Percentiles rank a stretch among this genome's conserved stretches.
Evolutionary conservation across 177 flowering plant species (phyloP).

Genomic region (Tripterygium wilfordii): DNA sequence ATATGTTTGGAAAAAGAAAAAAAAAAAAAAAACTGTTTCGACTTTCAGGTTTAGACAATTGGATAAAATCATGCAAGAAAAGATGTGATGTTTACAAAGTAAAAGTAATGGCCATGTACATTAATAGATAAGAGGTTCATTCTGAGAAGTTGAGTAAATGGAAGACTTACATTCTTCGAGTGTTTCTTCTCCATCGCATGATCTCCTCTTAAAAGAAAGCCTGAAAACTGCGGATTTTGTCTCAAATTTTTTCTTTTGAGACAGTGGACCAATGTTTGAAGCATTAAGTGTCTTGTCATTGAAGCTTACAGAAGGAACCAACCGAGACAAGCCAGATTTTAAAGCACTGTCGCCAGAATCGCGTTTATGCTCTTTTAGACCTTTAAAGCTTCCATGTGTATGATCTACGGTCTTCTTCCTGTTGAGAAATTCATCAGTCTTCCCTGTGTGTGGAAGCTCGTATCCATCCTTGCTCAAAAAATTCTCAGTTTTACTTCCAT

Average conservation of each 20-base stretch:
- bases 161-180: constrained; percentile 22
- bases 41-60: too few species aligned
- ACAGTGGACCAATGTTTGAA: constrained; percentile 5
- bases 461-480: background rate
- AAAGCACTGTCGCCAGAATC: constrained; percentile 11
- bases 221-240: constrained; percentile 23
- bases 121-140: too few species aligned
- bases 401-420: constrained; percentile 39
- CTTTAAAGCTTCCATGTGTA: constrained; percentile 46
- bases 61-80: too few species aligned
- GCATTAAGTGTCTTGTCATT: constrained; percentile 7
- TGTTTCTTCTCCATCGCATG: constrained; percentile 20
- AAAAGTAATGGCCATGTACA: too few species aligned
- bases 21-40: too few species aligned
- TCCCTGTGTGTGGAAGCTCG: too few species aligned
- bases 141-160: background rate
- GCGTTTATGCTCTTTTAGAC: constrained; percentile 27
- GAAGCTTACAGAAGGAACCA: constrained; percentile 7
- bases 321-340: too few species aligned
- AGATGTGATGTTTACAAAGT: too few species aligned
- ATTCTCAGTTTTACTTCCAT: constrained; percentile 13
- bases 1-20: too few species aligned
- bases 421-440: too few species aligned
- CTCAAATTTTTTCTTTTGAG: too few species aligned
- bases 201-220: constrained; percentile 22